Evolutionary conservation across 2,329 filamentous ascomycete species (phyloP).

Genomic region (Fusarium sp.): DNA sequence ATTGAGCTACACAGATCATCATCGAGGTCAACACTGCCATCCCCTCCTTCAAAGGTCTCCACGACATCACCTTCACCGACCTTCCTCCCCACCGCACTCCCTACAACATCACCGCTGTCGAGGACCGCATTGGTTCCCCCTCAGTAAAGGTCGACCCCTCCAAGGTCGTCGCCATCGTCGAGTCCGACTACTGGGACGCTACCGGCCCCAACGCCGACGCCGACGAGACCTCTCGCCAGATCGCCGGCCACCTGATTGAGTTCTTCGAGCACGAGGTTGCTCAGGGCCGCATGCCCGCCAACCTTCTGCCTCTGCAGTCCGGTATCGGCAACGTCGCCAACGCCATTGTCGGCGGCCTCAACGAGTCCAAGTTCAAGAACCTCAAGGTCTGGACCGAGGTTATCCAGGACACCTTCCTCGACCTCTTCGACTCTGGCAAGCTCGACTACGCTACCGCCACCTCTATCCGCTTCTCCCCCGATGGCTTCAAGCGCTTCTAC

Average conservation of each 20-base stretch:
- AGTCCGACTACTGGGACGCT: conserved; percentile 84
- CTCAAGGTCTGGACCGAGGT: conserved; percentile 95
- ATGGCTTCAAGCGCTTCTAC: conserved; percentile 93
- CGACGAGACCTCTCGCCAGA: conserved; percentile 77
- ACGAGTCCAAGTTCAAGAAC: conserved; percentile 84
- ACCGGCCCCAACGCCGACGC: conserved; percentile 80
- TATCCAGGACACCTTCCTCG: conserved; percentile 91
- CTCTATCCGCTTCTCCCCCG: conserved; percentile 89
- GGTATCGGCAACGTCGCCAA: conserved; percentile 96
- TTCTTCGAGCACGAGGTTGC: conserved; percentile 85
- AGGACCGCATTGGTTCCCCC: conserved; percentile 86
- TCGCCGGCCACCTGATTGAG: conserved; percentile 84
- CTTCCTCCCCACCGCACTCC: conserved; percentile 84
- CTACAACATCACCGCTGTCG: conserved; percentile 84
- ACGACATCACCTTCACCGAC: conserved; percentile 92
- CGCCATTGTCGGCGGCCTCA: conserved; percentile 86
- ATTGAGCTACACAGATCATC: conserved; percentile 67
- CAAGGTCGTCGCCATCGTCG: conserved; percentile 85
- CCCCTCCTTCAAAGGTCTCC: conserved; percentile 86
- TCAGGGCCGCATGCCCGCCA: conserved; percentile 79
- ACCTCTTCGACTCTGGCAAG: conserved; percentile 88
- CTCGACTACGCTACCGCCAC: conserved; percentile 92
- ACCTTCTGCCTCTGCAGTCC: conserved; percentile 83
- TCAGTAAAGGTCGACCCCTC: conserved; percentile 87
- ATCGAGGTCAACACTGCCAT: conserved; percentile 91